Conservation (phyloP, 768 basidiomycete genomes). For the Lactarius indigo region DNA sequence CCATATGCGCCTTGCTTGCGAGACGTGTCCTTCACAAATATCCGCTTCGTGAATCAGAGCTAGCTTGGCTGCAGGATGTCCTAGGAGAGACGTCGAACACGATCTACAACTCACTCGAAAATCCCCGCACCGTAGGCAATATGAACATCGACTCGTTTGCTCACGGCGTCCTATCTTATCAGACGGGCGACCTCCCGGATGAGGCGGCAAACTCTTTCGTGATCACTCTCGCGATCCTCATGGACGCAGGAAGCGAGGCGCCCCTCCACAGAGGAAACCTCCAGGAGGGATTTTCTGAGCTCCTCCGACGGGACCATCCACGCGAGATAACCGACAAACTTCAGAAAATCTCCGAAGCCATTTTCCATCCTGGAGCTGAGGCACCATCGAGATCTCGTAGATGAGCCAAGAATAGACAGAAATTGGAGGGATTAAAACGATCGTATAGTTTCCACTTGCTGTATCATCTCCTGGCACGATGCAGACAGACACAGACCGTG, state of each 20-base stretch:
- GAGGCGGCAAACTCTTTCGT: not conserved
- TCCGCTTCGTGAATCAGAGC: not conserved
- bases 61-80: slow-evolving; percentile 9
- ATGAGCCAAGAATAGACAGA: not conserved
- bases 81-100: slow-evolving; percentile 1
- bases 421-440: not conserved
- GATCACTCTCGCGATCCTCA: slow-evolving; percentile 6
- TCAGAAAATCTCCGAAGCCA: not conserved
- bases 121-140: not conserved
- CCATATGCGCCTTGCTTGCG: slow-evolving; percentile 14
- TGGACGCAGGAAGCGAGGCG: not conserved
- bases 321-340: slow-evolving; percentile 25
- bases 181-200: not conserved
- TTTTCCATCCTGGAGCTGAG: not conserved
- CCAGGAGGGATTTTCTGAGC: not conserved
- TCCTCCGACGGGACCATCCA: slow-evolving; percentile 27
- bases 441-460: not conserved
- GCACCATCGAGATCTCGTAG: not conserved
- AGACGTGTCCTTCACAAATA: slow-evolving; percentile 4
- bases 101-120: not conserved
- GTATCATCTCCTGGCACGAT: not conserved
- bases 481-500: not conserved
- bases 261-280: not conserved
- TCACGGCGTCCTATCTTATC: slow-evolving; percentile 3
- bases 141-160: slow-evolving; percentile 12